A percentile compares a stretch with the other conserved stretches of the same genome.
phyloP scores from a whole-genome alignment of 805 yeast genomes.

The Kuraishia ogatae region DNA sequence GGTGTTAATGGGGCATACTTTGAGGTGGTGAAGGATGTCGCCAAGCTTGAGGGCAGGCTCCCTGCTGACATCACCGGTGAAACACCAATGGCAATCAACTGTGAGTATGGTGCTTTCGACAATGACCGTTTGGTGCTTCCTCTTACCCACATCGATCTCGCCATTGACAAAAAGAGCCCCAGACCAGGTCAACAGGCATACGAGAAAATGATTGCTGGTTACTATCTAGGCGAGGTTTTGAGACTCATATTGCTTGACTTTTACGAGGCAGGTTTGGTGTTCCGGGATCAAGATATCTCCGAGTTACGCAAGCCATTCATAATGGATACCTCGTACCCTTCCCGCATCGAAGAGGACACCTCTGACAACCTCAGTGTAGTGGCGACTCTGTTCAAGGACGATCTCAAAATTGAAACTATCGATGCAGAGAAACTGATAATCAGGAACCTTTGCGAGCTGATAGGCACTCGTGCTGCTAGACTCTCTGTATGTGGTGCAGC shows the following conservation, averaged over 20 bases:
- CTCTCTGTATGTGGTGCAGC: conserved; percentile 93
- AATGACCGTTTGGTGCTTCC: conserved; percentile 81
- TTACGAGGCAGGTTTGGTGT: conserved; percentile 53
- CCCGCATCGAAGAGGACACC: conserved; percentile 83
- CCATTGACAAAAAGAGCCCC: conserved; percentile 79
- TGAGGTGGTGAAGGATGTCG: conserved; percentile 64
- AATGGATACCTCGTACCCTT: conserved; percentile 86
- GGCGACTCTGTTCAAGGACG: conserved; percentile 50
- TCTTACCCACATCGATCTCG: conserved; percentile 79
- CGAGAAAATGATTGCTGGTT: conserved; percentile 97
- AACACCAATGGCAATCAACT: conserved; percentile 89
- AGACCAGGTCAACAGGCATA: conserved; percentile 94
- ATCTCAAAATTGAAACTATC: conserved; percentile 58
- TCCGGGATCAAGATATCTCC: conserved; percentile 59
- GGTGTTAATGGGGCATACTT: conserved; percentile 97
- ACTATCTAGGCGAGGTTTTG: conserved; percentile 87
- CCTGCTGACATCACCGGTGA: conserved; percentile 52
- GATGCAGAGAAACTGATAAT: conserved; percentile 73
- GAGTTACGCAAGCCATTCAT: conserved; percentile 56
- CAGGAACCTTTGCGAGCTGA: conserved; percentile 74
- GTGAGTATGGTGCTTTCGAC: conserved; percentile 98
- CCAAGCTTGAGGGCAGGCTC: conserved; percentile 69
- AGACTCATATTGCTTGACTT: conserved; percentile 75
- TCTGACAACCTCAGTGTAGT: conserved; percentile 76
- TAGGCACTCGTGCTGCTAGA: conserved; percentile 90